These are phyloP conservation scores for Parachaetomium inaequale DNA, from an alignment of 495 filamentous ascomycete genomes.

Conservation along the genomic window DNA sequence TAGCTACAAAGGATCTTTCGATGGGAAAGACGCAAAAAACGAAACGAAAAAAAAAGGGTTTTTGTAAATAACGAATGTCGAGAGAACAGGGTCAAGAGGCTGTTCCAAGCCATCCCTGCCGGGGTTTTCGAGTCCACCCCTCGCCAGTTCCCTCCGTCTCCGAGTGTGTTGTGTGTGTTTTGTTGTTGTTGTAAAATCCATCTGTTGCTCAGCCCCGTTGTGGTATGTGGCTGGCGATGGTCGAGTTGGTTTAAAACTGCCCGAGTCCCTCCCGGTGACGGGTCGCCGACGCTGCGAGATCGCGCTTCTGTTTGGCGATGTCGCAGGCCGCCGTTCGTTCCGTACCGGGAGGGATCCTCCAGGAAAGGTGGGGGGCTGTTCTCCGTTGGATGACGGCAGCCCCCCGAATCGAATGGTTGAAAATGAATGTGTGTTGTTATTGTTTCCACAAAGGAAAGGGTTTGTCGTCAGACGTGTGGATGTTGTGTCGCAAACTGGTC, in stretches of 20 bases:
- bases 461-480: conserved; percentile 16
- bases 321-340: background rate
- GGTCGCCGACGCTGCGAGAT: background rate
- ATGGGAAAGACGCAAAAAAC: background rate
- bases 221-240: conserved; percentile 1
- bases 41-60: background rate
- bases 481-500: conserved; percentile 1
- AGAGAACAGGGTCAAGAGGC: background rate
- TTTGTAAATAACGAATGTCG: conserved; percentile 2
- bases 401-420: background rate
- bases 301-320: background rate
- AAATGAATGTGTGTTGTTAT: conserved; percentile 11
- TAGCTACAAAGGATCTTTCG: conserved; percentile 20
- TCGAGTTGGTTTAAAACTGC: background rate
- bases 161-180: background rate
- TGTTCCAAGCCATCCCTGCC: conserved; percentile 13
- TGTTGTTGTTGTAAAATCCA: background rate
- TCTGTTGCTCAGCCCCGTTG: background rate
- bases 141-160: background rate
- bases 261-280: background rate
- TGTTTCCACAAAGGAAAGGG: conserved; percentile 12
- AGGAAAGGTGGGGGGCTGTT: background rate
- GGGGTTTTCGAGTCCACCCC: background rate
- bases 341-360: background rate
- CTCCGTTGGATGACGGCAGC: background rate